Conservation (phyloP, 2,329 filamentous ascomycete species). For the Scedosporium minutisporum region DNA sequence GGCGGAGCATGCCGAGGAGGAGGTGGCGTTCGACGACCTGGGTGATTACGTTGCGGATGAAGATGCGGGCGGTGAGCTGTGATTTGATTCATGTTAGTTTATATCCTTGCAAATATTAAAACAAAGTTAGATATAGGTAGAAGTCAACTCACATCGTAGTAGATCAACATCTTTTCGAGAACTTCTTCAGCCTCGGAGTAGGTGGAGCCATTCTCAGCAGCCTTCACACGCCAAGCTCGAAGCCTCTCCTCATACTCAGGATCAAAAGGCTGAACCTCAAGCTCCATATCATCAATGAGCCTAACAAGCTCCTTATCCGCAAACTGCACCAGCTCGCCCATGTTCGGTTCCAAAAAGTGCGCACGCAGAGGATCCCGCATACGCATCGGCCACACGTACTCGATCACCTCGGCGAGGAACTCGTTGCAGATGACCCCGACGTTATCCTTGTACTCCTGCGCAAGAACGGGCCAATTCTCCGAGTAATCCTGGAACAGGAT, state of each 20-base stretch:
- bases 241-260: slow-evolving; percentile 43
- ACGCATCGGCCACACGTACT: slow-evolving; percentile 38
- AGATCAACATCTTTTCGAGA: slow-evolving; percentile 46
- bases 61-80: slow-evolving; percentile 36
- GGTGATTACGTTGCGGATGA: slow-evolving; percentile 42
- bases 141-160: slow-evolving; percentile 28
- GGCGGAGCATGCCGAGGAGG: slow-evolving; percentile 38
- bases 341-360: slow-evolving; percentile 38
- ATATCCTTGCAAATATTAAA: not conserved
- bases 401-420: slow-evolving; percentile 40
- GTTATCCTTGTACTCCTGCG: slow-evolving; percentile 45
- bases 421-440: slow-evolving; percentile 44
- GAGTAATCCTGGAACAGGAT: slow-evolving; percentile 45
- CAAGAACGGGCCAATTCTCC: slow-evolving; percentile 41
- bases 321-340: slow-evolving; percentile 35
- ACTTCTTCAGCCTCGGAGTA: slow-evolving; percentile 44
- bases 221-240: slow-evolving; percentile 33
- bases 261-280: slow-evolving; percentile 44
- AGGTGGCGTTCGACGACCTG: slow-evolving; percentile 43
- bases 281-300: slow-evolving; percentile 39
- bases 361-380: slow-evolving; percentile 41
- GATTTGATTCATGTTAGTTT: not conserved
- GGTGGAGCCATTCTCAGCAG: slow-evolving; percentile 31
- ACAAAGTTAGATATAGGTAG: not conserved
- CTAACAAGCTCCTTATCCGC: slow-evolving; percentile 36